phyloP scores from a whole-genome alignment of 371 early-diverging fungal species.

The Basidiobolus meristosporus region DNA sequence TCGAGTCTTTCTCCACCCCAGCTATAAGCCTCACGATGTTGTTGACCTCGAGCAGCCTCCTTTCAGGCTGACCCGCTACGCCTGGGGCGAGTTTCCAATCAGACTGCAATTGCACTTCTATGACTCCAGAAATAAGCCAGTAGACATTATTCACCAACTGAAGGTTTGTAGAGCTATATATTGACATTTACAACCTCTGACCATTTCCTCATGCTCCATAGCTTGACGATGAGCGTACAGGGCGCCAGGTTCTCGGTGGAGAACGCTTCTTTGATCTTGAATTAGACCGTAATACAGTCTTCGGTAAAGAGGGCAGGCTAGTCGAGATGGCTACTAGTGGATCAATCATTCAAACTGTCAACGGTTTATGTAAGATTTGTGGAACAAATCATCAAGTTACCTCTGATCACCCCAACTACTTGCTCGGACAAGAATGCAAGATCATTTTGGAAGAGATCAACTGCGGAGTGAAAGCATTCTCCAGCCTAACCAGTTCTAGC shows the following conservation, averaged over 20 bases:
- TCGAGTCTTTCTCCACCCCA: slow-evolving; percentile 75
- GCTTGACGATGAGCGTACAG: slow-evolving; percentile 52
- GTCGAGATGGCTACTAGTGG: too few species aligned
- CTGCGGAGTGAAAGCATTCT: too few species aligned
- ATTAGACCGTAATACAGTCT: slow-evolving; percentile 62
- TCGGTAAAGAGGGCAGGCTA: slow-evolving; percentile 8
- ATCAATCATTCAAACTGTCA: too few species aligned
- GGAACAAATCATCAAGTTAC: too few species aligned
- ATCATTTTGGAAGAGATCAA: too few species aligned
- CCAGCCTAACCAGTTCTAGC: too few species aligned
- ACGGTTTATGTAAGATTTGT: too few species aligned
- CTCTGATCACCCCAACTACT: too few species aligned
- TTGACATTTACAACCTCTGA: background rate
- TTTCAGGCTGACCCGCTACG: slow-evolving; percentile 63
- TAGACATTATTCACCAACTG: slow-evolving; percentile 67
- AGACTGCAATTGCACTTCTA: slow-evolving; percentile 69
- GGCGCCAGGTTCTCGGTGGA: slow-evolving; percentile 43
- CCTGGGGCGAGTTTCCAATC: slow-evolving; percentile 91
- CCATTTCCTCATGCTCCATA: slow-evolving; percentile 6
- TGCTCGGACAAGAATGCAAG: too few species aligned
- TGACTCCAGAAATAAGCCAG: slow-evolving; percentile 53
- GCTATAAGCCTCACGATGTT: slow-evolving; percentile 73
- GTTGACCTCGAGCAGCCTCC: slow-evolving; percentile 63
- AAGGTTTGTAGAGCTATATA: slow-evolving; percentile 20
- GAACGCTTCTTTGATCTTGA: slow-evolving; percentile 66